Evolutionary conservation across 805 yeast genomes (phyloP).

Genomic region (Zygosaccharomyces pseudorouxii): DNA sequence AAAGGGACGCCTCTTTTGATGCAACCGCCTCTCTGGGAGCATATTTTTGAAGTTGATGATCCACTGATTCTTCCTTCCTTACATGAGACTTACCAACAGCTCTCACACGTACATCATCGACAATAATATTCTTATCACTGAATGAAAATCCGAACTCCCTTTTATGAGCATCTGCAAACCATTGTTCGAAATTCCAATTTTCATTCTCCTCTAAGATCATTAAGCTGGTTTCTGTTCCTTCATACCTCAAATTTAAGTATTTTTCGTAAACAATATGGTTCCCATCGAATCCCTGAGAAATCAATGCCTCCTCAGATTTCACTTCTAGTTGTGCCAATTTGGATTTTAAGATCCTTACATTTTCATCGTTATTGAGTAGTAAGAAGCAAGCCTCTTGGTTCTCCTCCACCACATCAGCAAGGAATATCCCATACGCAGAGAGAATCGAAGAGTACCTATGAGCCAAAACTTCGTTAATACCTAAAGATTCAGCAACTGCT

Average conservation of each 20-base stretch:
- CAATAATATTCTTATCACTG: constrained; percentile 51
- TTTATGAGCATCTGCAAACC: constrained; percentile 53
- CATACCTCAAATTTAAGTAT: constrained; percentile 72
- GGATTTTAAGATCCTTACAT: constrained; percentile 36
- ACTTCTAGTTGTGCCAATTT: constrained; percentile 44
- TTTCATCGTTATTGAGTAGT: constrained; percentile 33
- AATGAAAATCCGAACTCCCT: constrained; percentile 72
- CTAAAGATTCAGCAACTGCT: constrained; percentile 66
- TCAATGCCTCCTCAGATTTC: constrained; percentile 41
- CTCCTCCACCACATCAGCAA: constrained; percentile 82
- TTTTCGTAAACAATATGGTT: constrained; percentile 51
- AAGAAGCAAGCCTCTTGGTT: constrained; percentile 66
- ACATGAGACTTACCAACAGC: constrained; percentile 59
- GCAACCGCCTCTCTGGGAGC: constrained; percentile 24
- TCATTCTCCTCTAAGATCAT: constrained; percentile 47
- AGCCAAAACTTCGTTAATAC: constrained; percentile 62
- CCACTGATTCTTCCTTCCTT: constrained; percentile 41
- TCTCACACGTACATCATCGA: constrained; percentile 71
- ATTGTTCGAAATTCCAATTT: constrained; percentile 33
- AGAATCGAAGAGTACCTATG: constrained; percentile 80
- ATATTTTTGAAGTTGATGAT: constrained; percentile 48
- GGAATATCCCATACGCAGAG: constrained; percentile 83
- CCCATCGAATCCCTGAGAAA: constrained; percentile 50
- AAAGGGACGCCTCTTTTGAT: constrained; percentile 29
- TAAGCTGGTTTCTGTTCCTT: constrained; percentile 85